phyloP scores from a whole-genome alignment of 225 moss, liverwort and hornwort genomes.

The Climacium dendroides region DNA sequence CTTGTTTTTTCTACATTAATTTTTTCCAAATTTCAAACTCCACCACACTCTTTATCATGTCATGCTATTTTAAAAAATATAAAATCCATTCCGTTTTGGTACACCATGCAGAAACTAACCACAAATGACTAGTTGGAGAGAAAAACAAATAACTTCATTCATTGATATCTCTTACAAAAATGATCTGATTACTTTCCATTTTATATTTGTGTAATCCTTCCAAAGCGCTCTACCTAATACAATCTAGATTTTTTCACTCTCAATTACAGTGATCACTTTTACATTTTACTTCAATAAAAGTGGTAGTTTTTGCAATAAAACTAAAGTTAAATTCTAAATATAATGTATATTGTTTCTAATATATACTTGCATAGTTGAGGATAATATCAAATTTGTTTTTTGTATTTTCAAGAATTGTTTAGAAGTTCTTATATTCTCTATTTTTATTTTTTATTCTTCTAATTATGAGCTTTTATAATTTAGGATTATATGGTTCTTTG shows the following conservation, averaged over 20 bases:
- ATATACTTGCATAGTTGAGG: neutral
- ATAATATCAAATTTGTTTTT: neutral
- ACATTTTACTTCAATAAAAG: too few species aligned
- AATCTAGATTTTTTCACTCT: too few species aligned
- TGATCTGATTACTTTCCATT: neutral
- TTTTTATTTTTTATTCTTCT: neutral
- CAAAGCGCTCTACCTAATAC: neutral
- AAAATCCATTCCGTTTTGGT: rapidly evolving
- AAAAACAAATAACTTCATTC: too few species aligned
- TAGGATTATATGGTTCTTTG: neutral
- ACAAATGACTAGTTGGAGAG: too few species aligned
- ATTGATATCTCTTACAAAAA: too few species aligned
- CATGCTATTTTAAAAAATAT: neutral
- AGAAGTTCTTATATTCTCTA: neutral
- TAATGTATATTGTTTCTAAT: neutral
- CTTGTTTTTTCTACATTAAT: rapidly evolving
- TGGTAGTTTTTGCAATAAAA: neutral
- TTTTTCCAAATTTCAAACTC: neutral
- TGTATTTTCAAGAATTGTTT: neutral
- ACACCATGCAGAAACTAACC: neutral
- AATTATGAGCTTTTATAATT: too few species aligned
- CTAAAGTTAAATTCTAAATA: neutral
- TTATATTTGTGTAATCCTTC: neutral
- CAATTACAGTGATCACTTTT: too few species aligned
- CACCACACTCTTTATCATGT: neutral